Base-by-base conservation (phyloP, 75 land plant genomes). In the Gnetum montanum region DNA sequence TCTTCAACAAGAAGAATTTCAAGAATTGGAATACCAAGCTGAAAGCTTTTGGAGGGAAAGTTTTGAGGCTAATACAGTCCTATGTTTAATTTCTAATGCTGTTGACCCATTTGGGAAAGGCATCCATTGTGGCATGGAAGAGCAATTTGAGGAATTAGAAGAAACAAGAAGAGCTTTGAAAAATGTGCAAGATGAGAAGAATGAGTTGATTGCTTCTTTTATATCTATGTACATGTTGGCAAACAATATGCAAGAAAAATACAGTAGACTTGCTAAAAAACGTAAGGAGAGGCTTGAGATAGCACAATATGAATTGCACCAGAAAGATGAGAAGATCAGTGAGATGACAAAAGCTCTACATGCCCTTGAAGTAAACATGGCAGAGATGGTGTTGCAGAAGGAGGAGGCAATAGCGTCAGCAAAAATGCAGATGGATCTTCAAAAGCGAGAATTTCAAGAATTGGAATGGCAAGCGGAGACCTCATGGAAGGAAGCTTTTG, bases 1-100 rank as follows among this genome's bases (percentile, higher is more conserved):
- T 34, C 60, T 66, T 15, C 18, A 54, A 51, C 70, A 74, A 41
- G 46, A 61, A 13, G 27, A 59, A 13, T 13, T 50, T 0, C 30
- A 30, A 16, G 35, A 60, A 49, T 22, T 65, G 47, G 67, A 24
- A 23, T 28, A 25, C n/a, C 54, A 57, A 43, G 49, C 44, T 8
- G 59, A 57, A 19, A 57, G 27, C 24, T 37, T 50, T 2, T 57
- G 59, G 59, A 28, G 44, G 44, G 26, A 43, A 29, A 13, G 45
- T 3, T 29, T 53, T 22, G 69, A 71, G 43, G 35, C 19, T 11
- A 46, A 71, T 22, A 47, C 37, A 36, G 22, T 10, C 12, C 36
- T 54, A 23, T 58, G 31, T 66, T 31, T 30, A 47, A 6, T 16
- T 59, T 31, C 22, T 54, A 27, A 28, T 20, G 68, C 54, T 60